Base-by-base conservation (phyloP, 768 basidiomycete species). In the Agaricus sinodeliciosus region DNA sequence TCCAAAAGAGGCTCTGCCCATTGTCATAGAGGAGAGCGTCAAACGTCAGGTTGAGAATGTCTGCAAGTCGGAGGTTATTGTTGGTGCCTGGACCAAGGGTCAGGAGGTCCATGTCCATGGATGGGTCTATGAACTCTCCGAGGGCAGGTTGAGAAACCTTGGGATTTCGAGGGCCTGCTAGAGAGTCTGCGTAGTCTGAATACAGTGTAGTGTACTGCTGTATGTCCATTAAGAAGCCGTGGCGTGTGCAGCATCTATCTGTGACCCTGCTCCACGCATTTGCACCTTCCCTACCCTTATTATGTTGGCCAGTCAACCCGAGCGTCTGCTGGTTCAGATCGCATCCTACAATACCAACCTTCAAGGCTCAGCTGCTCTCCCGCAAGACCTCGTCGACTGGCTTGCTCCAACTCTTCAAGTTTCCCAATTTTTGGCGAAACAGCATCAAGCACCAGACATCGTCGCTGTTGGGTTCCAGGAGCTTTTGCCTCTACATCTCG, bases 401-500 rank as follows among this genome's bases (percentile, higher is more conserved):
- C 79, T 97, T 22, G 75, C 81, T 3, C 92, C 94, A 26, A 88
- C 89, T 0, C 68, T 93, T 8, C 82, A 84, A 52, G 86, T 89
- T 7, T 86, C 88, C 35, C 73, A 73, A 49, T 84, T 90, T 68
- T 80, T 90, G 28, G 75, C 84, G 31, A 77, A 74, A 48, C 72
- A 79, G 62, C 67, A 69, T 50, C 72, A 81, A 53, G 81, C 89
- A 4, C 91, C 94, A 37, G 92, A 94, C 64, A 80, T 94, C 28
- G 79, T 95, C 39, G 94, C 85, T 5, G 87, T 97, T 48, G 92
- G 91, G 2, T 94, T 96, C 58, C 95, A 98, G 65, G 95, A 98
- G 65, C 75, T 96, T 22, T 74, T 95, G 11, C 94, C 93, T 5
- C 75, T 98, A 2, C 90, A 94, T 63, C 82, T 93, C 37, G 87